Percentiles rank a stretch among this genome's conserved stretches.
Conservation (phyloP, 176 grass and related monocot genomes). For the Puccinellia tenuiflora region DNA sequence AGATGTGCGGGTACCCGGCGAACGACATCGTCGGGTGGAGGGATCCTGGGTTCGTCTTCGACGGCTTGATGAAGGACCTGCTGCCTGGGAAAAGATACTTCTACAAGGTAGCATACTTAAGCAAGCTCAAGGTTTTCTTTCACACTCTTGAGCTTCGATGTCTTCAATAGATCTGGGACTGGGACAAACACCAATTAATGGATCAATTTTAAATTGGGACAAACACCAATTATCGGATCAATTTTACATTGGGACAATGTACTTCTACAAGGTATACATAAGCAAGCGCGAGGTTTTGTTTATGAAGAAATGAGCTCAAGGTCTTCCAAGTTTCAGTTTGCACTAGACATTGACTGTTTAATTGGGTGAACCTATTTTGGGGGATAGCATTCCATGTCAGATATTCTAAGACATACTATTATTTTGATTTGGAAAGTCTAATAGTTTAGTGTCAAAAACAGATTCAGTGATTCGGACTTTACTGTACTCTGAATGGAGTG, state of each 20-base stretch:
- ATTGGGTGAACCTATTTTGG: too few relatives aligned
- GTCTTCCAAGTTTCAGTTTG: neutral
- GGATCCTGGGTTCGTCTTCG: conserved; percentile 89
- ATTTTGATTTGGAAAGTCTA: neutral
- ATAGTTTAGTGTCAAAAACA: too few relatives aligned
- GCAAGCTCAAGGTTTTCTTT: neutral
- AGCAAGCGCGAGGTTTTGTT: too few relatives aligned
- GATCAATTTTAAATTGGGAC: neutral
- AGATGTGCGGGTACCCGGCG: conserved; percentile 79
- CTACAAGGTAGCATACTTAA: conserved; percentile 57
- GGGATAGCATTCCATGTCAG: too few relatives aligned
- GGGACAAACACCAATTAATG: too few relatives aligned
- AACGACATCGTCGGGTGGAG: conserved; percentile 76
- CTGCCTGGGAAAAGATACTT: conserved; percentile 54
- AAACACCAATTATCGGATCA: neutral
- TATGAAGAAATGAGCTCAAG: neutral
- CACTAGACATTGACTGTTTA: neutral
- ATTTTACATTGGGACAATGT: neutral
- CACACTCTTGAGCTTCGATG: neutral
- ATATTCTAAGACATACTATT: too few relatives aligned
- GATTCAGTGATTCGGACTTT: too few relatives aligned
- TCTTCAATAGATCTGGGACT: neutral
- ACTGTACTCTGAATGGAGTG: neutral
- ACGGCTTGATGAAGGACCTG: conserved; percentile 69
- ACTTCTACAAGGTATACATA: too few relatives aligned